Percentiles rank a stretch among this genome's conserved stretches.
Evolutionary conservation across 371 early-diverging fungal species (phyloP).

Genomic region (Syncephalastrum sp.): DNA sequence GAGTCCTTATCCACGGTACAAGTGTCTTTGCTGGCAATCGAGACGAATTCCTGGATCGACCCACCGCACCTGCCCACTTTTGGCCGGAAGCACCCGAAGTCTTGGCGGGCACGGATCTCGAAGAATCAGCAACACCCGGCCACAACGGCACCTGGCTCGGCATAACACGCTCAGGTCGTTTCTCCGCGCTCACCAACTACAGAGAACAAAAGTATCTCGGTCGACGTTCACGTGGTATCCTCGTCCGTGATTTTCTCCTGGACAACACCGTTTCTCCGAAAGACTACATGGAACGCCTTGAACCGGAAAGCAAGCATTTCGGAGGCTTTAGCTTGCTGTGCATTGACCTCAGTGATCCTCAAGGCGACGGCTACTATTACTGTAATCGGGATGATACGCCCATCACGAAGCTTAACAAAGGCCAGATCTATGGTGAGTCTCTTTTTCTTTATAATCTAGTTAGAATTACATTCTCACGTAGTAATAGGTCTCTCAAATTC

Average conservation of each 20-base stretch:
- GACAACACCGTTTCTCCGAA: constrained; percentile 13
- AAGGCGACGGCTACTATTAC: constrained; percentile 30
- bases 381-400: constrained; percentile 41
- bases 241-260: constrained; percentile 45
- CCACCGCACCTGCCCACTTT: constrained; percentile 52
- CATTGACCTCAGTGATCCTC: constrained; percentile 33
- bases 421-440: constrained; percentile 36
- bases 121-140: constrained; percentile 14
- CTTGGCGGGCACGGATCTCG: constrained; percentile 44
- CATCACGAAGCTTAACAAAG: constrained; percentile 14
- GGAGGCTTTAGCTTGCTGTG: constrained; percentile 57
- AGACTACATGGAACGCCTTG: constrained; percentile 23
- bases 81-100: constrained; percentile 47
- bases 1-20: not conserved
- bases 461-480: not conserved
- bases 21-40: constrained; percentile 65
- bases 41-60: constrained; percentile 55
- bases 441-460: not conserved
- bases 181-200: constrained; percentile 60
- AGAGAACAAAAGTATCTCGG: constrained; percentile 46
- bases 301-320: constrained; percentile 26
- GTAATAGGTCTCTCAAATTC: constrained; percentile 53
- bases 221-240: constrained; percentile 49
- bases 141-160: constrained; percentile 63
- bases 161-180: constrained; percentile 48